phyloP scores from a whole-genome alignment of 1,284 basidiomycete genomes.

The Ganoderma meredithae region DNA sequence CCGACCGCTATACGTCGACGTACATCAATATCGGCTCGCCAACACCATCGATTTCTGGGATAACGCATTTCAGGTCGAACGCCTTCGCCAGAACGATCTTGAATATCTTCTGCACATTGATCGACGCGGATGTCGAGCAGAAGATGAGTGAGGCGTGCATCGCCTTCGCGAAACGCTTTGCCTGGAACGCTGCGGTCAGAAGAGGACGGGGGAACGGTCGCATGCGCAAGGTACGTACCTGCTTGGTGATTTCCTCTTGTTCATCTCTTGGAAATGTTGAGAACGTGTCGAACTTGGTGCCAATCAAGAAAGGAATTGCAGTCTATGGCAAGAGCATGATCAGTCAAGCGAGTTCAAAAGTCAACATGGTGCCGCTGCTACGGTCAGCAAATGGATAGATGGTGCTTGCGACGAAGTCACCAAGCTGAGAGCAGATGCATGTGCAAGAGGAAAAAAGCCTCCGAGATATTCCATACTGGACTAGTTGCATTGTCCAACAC shows the following conservation, averaged over 20 bases:
- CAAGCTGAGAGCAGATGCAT: background rate
- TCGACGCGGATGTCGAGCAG: constrained; percentile 96
- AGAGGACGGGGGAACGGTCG: constrained; percentile 17
- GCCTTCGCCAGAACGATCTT: constrained; percentile 94
- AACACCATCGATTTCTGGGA: constrained; percentile 94
- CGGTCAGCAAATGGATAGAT: background rate
- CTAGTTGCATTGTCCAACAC: background rate
- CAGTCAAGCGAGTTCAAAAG: background rate
- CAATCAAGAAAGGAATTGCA: constrained; percentile 95
- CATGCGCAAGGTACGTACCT: constrained; percentile 56
- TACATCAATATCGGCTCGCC: constrained; percentile 94
- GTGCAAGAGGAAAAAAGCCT: background rate
- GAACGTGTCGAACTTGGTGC: constrained; percentile 98
- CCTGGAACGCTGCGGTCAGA: constrained; percentile 51
- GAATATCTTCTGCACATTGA: constrained; percentile 99
- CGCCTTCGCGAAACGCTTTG: constrained; percentile 95
- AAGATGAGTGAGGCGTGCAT: constrained; percentile 99
- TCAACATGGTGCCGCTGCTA: background rate
- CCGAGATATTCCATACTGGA: background rate
- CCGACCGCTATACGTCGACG: constrained; percentile 74
- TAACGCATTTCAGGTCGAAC: constrained; percentile 93
- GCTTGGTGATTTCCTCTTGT: constrained; percentile 98
- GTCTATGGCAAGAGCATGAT: constrained; percentile 59
- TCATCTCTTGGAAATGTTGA: constrained; percentile 95
- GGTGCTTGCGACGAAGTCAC: background rate